A percentile compares a stretch with the other conserved stretches of the same genome.
These are phyloP conservation scores for Piloderma croceum DNA, from an alignment of 768 basidiomycete genomes.

Conservation along the genomic window DNA sequence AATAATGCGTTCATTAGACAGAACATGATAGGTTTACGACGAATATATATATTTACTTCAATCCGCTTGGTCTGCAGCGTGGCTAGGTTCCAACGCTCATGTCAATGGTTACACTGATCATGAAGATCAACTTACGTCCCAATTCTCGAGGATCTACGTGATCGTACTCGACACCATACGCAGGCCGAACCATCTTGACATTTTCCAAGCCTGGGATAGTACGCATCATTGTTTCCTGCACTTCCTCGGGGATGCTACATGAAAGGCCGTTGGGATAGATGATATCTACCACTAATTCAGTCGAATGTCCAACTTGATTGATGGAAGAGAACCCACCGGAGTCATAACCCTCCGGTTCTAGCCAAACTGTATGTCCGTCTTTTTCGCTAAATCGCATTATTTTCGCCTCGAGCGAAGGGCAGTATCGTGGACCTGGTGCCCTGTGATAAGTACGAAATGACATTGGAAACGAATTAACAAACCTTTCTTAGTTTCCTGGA, in stretches of 20 bases:
- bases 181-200: slow-evolving; percentile 76
- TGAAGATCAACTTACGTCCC: slow-evolving; percentile 42
- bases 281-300: slow-evolving; percentile 43
- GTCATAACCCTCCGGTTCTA: slow-evolving; percentile 90
- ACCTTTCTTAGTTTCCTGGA: slow-evolving; percentile 88
- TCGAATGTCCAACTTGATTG: not conserved
- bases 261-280: slow-evolving; percentile 91
- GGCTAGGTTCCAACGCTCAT: too few relatives aligned
- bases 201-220: slow-evolving; percentile 83
- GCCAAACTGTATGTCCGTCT: slow-evolving; percentile 69
- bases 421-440: slow-evolving; percentile 75
- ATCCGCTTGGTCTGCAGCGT: slow-evolving; percentile 86
- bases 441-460: not conserved
- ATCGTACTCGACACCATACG: slow-evolving; percentile 93
- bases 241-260: slow-evolving; percentile 79
- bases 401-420: slow-evolving; percentile 87
- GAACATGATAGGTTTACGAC: not conserved
- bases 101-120: too few relatives aligned
- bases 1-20: not conserved
- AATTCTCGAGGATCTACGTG: slow-evolving; percentile 84
- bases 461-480: not conserved
- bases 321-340: slow-evolving; percentile 45
- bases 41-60: slow-evolving; percentile 33
- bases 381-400: slow-evolving; percentile 74
- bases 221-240: slow-evolving; percentile 78